Base-by-base conservation (phyloP, 2,329 filamentous ascomycete genomes). In the Colletotrichum horii region DNA sequence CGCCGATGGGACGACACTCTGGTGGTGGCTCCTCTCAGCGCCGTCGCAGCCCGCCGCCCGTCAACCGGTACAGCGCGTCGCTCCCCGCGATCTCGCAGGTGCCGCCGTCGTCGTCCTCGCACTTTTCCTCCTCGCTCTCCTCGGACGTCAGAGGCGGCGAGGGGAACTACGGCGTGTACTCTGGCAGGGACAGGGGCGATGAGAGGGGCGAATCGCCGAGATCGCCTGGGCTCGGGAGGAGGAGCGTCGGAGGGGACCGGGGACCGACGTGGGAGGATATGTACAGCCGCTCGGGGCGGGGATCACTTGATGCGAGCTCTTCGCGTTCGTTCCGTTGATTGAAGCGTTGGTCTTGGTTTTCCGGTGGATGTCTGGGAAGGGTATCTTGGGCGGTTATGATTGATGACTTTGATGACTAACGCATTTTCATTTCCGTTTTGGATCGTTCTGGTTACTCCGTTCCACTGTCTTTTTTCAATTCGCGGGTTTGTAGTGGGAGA, bases 261-360 rank as follows among this genome's bases (percentile, higher is more conserved):
- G 65, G 70, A 3, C 70, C 70, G 28, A 69, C 70, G 8, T 61
- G 70, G 70, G 74, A 76, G 58, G 74, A 76, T 11, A 19, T 76
- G 28, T 65, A 66, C 24, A 52, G 43, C 32, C 64, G 58, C 6
- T 56, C 60, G 48, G 74, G 58, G 15, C 36, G 60, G n/a, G 70
- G 60, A 8, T 62, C 69, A 15, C 38, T 43, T 4, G 73, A 67
- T 43, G 62, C 55, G 12, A 56, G n/a, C 6, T 38, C 68, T 16
- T 61, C 65, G n/a, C 68, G 68, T 32, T 72, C 56, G 24, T 75
- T 66, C 22, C 69, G 69, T 12, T 75, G 73, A 75, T 28, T 26
- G 8, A 64, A 36, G 22, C 16, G 14, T 9, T 8, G 22, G 8
- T 19, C 7, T 19, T 26, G 22, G n/a, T 22, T 6, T 26, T 16